Base-by-base conservation (phyloP, 306 rosid genomes). In the Acacia acuminata region DNA sequence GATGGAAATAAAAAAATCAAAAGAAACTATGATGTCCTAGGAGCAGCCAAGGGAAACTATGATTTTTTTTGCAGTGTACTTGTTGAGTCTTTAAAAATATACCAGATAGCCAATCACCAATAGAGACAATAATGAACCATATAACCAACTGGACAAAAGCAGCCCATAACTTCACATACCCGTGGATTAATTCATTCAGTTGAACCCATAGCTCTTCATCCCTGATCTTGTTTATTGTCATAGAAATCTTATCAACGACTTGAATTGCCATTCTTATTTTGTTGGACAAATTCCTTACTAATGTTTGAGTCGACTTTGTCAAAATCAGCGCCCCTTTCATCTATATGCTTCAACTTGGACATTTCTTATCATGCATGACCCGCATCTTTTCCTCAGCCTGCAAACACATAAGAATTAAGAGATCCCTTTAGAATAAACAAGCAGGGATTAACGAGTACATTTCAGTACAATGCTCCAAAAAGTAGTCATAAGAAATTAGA, bases 371-470 rank as follows among this genome's bases (percentile, higher is more conserved):
- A 66, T 96, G 99, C 55, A 78, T 56, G 6, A 96, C 86, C 72
- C 98, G 89, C 99, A 96, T 94, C 92, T 92, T 96, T 84, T 96
- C 99, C 89, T 96, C 99, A 5, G 90, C 90, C 99, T 96, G 90
- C 53, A 85, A 84, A 82, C 38, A 85, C 66, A 79, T 24, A 27
- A 42, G 75, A 84, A 66, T 73, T 3, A n/a, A 45, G 50, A 65
- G 77, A 84, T 20, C 71, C 45, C 19, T 51, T 55, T 75, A 8
- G 68, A 64, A 73, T 44, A 30, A 40, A 64, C 51, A 45, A 15
- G 51, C 69, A 76, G 22, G 13, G 22, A 53, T 69, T 76, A 60
- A 70, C 47, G 69, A 73, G 17, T 56, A 51, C 73, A 85, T 79
- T 24, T 56, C 63, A 32, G 67, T 48, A 43, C 58, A 73, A 65